These are phyloP conservation scores for Kodamaea sp. DNA, from an alignment of 1,139 yeast species.

Conservation along the genomic window DNA sequence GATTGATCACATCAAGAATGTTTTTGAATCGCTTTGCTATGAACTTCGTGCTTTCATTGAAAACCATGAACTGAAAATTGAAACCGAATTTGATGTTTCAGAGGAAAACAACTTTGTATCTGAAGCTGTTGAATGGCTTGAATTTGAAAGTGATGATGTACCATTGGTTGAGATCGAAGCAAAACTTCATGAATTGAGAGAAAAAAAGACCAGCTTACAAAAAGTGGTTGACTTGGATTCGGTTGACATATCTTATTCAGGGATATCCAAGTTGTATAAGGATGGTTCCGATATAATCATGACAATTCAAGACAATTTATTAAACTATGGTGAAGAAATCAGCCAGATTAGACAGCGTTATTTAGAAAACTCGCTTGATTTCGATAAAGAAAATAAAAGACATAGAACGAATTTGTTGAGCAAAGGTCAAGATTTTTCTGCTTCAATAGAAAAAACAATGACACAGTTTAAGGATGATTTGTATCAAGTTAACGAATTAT, in stretches of 20 bases:
- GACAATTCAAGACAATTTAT: slow-evolving; percentile 42
- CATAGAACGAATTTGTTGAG: slow-evolving; percentile 29
- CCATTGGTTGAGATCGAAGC: slow-evolving; percentile 35
- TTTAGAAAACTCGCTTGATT: slow-evolving; percentile 42
- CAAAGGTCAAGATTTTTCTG: slow-evolving; percentile 35
- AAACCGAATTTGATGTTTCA: slow-evolving; percentile 31
- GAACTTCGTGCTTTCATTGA: slow-evolving; percentile 52
- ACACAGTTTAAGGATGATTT: slow-evolving; percentile 34
- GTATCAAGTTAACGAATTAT: slow-evolving; percentile 25
- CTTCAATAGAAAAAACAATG: slow-evolving; percentile 33
- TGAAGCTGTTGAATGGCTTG: slow-evolving; percentile 73
- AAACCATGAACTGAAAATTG: slow-evolving; percentile 40
- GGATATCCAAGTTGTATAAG: slow-evolving; percentile 38
- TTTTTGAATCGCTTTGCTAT: slow-evolving; percentile 57
- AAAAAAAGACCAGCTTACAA: slow-evolving; percentile 21
- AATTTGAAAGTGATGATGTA: slow-evolving; percentile 63
- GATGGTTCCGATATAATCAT: slow-evolving; percentile 38
- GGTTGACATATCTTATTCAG: slow-evolving; percentile 32
- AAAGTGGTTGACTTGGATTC: slow-evolving; percentile 22
- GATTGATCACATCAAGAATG: slow-evolving; percentile 49
- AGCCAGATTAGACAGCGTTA: slow-evolving; percentile 37
- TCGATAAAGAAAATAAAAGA: slow-evolving; percentile 47
- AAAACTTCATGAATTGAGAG: slow-evolving; percentile 21
- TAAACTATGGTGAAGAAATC: slow-evolving; percentile 44
- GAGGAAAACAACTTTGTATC: slow-evolving; percentile 27